These are phyloP conservation scores for Tephrocybe rancida DNA, from an alignment of 768 basidiomycete species.

Conservation along the genomic window DNA sequence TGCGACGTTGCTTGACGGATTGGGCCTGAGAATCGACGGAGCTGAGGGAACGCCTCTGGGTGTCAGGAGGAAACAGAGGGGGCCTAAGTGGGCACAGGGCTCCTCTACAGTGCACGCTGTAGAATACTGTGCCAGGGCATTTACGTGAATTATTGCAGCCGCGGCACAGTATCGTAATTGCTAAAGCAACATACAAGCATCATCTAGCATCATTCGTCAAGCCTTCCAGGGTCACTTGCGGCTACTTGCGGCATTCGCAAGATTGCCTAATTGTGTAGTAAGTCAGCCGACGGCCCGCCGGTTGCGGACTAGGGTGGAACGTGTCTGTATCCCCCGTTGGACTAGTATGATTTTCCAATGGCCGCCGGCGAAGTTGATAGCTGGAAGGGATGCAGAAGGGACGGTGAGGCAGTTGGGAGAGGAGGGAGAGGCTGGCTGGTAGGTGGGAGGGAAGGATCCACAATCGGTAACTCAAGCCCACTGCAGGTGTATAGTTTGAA, in stretches of 20 bases:
- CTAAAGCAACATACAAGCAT: not conserved
- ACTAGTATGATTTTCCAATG: conserved; percentile 5
- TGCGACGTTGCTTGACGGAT: no score
- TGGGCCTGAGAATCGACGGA: not conserved
- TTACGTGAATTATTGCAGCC: conserved; percentile 1
- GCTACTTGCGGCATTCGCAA: conserved; percentile 4
- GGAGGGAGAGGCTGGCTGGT: not conserved
- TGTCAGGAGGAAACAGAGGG: not conserved
- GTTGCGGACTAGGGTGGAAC: conserved; percentile 4
- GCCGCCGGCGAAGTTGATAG: not conserved
- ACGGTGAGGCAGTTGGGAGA: not conserved
- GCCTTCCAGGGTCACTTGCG: not conserved
- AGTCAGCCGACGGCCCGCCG: conserved; percentile 11
- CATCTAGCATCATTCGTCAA: not conserved
- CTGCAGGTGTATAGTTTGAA: not conserved
- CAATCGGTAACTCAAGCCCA: not conserved
- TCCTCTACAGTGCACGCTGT: no score
- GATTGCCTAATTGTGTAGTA: not conserved
- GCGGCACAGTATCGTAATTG: not conserved
- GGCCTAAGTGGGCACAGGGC: not conserved
- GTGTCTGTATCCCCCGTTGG: conserved; percentile 13
- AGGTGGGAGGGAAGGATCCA: no score
- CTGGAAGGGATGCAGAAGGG: not conserved
- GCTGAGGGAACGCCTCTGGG: not conserved
- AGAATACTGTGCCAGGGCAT: no score